These are phyloP conservation scores for Vitrella brassicaformis DNA, from an alignment of 73 alveolate species.

Conservation along the genomic window DNA sequence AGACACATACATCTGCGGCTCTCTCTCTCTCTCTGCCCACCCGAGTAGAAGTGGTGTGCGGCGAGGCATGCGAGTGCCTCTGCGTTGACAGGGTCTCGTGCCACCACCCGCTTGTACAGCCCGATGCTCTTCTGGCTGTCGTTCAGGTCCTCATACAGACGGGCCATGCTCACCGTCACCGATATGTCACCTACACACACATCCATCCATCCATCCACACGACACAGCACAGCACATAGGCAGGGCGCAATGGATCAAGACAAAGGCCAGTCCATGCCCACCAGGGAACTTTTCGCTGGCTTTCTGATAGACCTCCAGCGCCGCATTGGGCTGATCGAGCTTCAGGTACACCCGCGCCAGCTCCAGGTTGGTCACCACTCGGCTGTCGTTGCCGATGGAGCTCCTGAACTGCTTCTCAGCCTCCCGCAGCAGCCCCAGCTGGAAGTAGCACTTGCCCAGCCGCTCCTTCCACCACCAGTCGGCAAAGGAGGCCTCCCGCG, in stretches of 20 bases:
- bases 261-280: no score
- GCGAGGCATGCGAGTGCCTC: conserved; percentile 97
- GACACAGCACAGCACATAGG: no score
- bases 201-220: no score
- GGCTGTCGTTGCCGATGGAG: conserved; percentile 62
- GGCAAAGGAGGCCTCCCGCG: conserved; percentile 54
- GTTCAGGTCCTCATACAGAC: no score
- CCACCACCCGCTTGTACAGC: no score
- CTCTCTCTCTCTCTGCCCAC: no score
- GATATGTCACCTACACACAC: no score
- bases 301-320: conserved; percentile 63
- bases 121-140: no score
- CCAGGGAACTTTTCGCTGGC: conserved; percentile 62
- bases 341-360: conserved; percentile 67
- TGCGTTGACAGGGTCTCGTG: no score
- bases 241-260: no score
- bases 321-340: conserved; percentile 76
- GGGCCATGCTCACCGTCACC: no score
- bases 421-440: conserved; percentile 86
- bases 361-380: conserved; percentile 61
- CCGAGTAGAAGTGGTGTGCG: conserved; percentile 87
- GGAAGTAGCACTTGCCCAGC: conserved; percentile 87
- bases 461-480: conserved; percentile 99
- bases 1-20: no score
- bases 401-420: conserved; percentile 84